These are phyloP conservation scores for Camelina sativa DNA, from an alignment of 345 rosid species.

Conservation along the genomic window DNA sequence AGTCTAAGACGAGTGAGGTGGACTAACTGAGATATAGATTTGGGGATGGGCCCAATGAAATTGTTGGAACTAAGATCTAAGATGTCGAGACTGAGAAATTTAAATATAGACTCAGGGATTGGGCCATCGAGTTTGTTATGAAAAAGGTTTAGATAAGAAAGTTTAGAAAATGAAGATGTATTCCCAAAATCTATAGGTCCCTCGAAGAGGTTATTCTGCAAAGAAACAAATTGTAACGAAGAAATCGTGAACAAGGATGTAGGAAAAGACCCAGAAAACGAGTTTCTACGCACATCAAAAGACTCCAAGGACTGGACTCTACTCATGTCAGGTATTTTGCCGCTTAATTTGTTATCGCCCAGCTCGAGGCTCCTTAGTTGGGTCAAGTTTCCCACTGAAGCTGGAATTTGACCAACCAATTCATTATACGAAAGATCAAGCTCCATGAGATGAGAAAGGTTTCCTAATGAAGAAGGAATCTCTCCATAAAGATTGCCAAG, in stretches of 20 bases:
- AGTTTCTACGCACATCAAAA: not conserved
- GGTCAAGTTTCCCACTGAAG: not conserved
- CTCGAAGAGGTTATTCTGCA: not conserved
- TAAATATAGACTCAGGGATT: not conserved
- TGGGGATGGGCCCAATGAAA: no score
- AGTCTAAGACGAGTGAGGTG: no score
- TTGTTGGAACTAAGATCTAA: constrained; percentile 1
- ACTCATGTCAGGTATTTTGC: not conserved
- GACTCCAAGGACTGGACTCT: not conserved
- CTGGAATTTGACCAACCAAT: constrained; percentile 1
- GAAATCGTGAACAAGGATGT: not conserved
- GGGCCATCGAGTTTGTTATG: not conserved
- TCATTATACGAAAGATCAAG: not conserved
- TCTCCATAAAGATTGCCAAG: not conserved
- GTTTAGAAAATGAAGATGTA: not conserved
- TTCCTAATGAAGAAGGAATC: constrained; percentile 19
- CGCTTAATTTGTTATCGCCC: not conserved
- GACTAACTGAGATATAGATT: no score
- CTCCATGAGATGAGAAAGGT: not conserved
- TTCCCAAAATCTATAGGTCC: constrained; percentile 15
- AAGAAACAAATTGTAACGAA: not conserved
- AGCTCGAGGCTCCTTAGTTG: not conserved
- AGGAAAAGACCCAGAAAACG: not conserved
- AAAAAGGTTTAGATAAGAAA: not conserved
- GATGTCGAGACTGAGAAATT: not conserved